Evolutionary conservation across 805 yeast species (phyloP), one percentile per base, ranked within the genome.

Genomic region (Debaryomyces hansenii): DNA sequence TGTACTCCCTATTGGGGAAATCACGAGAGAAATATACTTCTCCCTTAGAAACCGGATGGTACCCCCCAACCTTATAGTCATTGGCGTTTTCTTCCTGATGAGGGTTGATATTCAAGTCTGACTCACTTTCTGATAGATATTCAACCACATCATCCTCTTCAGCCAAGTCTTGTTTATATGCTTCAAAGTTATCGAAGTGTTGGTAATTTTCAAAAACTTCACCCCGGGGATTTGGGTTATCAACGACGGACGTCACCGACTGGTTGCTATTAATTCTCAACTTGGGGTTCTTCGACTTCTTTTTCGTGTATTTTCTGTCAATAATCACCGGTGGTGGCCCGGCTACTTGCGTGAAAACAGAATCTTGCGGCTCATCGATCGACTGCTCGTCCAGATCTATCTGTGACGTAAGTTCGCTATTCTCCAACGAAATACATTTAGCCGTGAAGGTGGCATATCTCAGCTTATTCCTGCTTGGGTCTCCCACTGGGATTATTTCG

Each of bases 51-150:
- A 83, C 83, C 2, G 87, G 84, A 57, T 83, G 87, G 62, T 83
- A 83, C 1, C 89, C 89, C 11, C 87, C 87, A 5, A 63, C 64
- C 44, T 74, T 66, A 59, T 83, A 83, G 53, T 82, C 86, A 20
- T 62, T 62, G 32, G 65, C 69, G 47, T 67, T 74, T 57, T 83
- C 87, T 56, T 83, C 87, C 29, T 50, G 49, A 20, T 48, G 41
- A 3, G 67, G 66, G 46, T 63, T 64, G 37, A 53, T 60, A 42
- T 63, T 58, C 40, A 56, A 41, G 42, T 62, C 67, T 3, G 64
- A 60, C 37, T 62, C 65, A 51, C 55, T 54, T 11, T 62, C 64
- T 7, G 61, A 55, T 34, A 57, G 48, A 38, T 47, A 54, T 2
- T 58, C 50, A n/a, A 44, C 38, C 20, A 51, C 37, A 29, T 53